Conservation (phyloP, 129 eudicot species). For the Deinandra increscens region DNA sequence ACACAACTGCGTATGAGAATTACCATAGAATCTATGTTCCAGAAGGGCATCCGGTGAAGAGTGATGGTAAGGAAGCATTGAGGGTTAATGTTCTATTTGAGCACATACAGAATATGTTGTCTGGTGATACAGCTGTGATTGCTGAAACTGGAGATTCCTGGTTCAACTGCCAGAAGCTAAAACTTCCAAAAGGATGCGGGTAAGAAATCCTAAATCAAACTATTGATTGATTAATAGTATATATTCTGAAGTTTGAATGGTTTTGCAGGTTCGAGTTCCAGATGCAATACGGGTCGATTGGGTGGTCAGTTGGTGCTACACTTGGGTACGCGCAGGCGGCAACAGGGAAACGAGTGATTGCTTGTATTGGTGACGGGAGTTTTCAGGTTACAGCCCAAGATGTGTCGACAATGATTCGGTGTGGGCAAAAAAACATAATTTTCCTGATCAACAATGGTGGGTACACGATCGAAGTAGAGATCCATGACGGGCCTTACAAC, state of each 20-base stretch:
- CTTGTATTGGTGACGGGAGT: slow-evolving; percentile 57
- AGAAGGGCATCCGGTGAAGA: slow-evolving; percentile 52
- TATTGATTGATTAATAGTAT: too few species aligned
- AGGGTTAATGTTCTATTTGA: slow-evolving; percentile 53
- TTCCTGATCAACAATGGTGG: too few species aligned
- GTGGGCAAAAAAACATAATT: too few species aligned
- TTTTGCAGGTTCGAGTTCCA: slow-evolving; percentile 57
- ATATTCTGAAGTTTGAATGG: slow-evolving; percentile 34
- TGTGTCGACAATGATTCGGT: too few species aligned
- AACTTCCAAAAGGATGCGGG: slow-evolving; percentile 62
- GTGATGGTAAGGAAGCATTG: slow-evolving; percentile 45
- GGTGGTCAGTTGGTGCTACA: slow-evolving; percentile 69
- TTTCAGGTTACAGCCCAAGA: too few species aligned
- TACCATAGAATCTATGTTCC: slow-evolving; percentile 49
- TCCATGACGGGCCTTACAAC: too few species aligned
- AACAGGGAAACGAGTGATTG: slow-evolving; percentile 54
- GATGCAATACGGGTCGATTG: slow-evolving; percentile 69
- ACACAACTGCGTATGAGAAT: slow-evolving; percentile 52
- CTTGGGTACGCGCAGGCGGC: slow-evolving; percentile 62
- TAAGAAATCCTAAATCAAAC: slow-evolving; percentile 14
- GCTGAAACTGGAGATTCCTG: slow-evolving; percentile 74
- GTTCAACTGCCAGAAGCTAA: slow-evolving; percentile 67
- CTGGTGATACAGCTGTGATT: slow-evolving; percentile 49
- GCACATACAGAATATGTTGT: slow-evolving; percentile 58
- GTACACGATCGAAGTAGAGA: too few species aligned